phyloP scores from a whole-genome alignment of 768 basidiomycete genomes.

The Pleurotus pulmonarius region DNA sequence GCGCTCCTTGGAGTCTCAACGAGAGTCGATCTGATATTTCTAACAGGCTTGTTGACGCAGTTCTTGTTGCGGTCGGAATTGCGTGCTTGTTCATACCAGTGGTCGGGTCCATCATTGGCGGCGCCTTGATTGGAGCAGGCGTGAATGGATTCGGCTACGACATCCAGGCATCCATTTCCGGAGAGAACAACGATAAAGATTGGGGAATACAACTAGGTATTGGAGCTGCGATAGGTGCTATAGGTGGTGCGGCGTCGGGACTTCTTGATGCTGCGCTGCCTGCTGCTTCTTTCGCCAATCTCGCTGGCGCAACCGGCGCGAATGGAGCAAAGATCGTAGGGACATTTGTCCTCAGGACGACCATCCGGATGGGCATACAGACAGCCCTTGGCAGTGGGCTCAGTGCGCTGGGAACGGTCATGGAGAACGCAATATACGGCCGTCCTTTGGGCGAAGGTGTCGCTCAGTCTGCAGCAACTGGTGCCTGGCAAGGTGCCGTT shows the following conservation, averaged over 20 bases:
- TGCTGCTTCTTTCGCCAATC: conserved; percentile 5
- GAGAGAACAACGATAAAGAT: conserved; percentile 7
- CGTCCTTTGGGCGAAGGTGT: conserved; percentile 1
- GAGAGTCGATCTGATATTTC: not conserved
- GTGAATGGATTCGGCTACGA: conserved; percentile 7
- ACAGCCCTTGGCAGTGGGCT: not conserved
- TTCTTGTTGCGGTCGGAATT: not conserved
- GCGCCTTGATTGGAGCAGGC: conserved; percentile 10
- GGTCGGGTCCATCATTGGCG: not conserved
- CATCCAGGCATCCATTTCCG: conserved; percentile 3
- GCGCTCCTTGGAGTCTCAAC: not conserved
- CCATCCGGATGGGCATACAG: not conserved
- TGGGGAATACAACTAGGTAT: conserved; percentile 13
- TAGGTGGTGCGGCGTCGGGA: conserved; percentile 7
- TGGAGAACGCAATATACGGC: not conserved
- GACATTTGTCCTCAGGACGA: not conserved
- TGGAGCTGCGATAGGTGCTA: conserved; percentile 8
- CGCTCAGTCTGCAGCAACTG: not conserved
- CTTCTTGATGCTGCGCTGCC: conserved; percentile 8
- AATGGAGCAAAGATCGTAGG: not conserved
- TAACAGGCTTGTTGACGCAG: not conserved
- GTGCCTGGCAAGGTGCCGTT: not conserved
- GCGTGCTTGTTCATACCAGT: not conserved
- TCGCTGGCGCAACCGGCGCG: not conserved
- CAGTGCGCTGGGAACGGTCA: not conserved